Conservation (phyloP, 345 rosid genomes). For the Diplotaxis tenuifolia region DNA sequence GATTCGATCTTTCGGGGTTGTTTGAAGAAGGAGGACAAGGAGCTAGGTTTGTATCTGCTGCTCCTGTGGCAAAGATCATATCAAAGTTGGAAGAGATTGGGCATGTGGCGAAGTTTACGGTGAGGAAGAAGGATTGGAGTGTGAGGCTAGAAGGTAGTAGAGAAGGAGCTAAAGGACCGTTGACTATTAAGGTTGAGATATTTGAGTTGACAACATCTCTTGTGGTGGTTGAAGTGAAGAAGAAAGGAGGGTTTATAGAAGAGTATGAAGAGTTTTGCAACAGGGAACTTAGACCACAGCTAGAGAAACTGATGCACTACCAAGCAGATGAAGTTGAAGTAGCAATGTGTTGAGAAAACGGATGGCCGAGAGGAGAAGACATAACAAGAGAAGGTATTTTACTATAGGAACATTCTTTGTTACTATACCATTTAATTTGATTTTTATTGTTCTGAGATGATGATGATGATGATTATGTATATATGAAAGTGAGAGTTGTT, state of each 20-base stretch:
- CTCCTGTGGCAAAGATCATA: conserved; percentile 56
- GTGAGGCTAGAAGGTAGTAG: conserved; percentile 67
- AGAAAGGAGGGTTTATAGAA: conserved; percentile 82
- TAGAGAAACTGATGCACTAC: conserved; percentile 65
- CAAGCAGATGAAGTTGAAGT: conserved; percentile 38
- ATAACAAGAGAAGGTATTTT: conserved; percentile 27
- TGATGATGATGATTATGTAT: conserved; percentile 14
- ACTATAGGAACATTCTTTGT: conserved; percentile 28
- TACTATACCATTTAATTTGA: conserved; percentile 11
- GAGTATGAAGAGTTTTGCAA: conserved; percentile 85
- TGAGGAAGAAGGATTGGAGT: conserved; percentile 74
- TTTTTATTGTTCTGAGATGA: neutral
- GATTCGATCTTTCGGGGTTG: conserved; percentile 67
- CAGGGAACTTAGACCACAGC: conserved; percentile 70
- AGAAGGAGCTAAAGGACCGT: conserved; percentile 64
- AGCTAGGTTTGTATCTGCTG: conserved; percentile 57
- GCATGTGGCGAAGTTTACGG: conserved; percentile 46
- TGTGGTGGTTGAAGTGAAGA: conserved; percentile 86
- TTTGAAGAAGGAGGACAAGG: conserved; percentile 65
- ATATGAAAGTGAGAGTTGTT: conserved; percentile 33
- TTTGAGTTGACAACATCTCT: conserved; percentile 62
- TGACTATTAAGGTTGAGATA: conserved; percentile 59
- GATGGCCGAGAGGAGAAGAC: conserved; percentile 38
- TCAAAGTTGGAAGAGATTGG: conserved; percentile 71
- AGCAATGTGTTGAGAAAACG: conserved; percentile 25